Conservation (phyloP, 2,329 filamentous ascomycete species). For the Fusarium lateritium region DNA sequence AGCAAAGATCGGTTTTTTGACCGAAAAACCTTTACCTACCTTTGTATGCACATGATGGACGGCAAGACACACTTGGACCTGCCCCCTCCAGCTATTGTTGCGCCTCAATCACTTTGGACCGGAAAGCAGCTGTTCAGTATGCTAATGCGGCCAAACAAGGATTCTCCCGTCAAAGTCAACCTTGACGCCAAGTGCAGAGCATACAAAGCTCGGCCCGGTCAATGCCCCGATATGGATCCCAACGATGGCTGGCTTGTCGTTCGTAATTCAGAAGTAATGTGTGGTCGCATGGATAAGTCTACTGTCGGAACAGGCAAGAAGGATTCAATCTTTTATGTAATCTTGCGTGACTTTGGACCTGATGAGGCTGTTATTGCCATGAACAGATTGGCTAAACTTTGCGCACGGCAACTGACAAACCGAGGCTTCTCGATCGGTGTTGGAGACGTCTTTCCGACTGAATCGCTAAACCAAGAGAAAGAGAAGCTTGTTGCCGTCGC, state of each 20-base stretch:
- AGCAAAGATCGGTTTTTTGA: conserved; percentile 95
- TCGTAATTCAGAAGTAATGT: conserved; percentile 97
- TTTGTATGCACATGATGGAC: conserved; percentile 95
- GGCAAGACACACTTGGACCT: conserved; percentile 83
- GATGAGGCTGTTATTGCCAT: conserved; percentile 91
- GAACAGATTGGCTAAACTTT: conserved; percentile 93
- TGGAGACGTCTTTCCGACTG: conserved; percentile 90
- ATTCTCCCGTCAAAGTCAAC: conserved; percentile 88
- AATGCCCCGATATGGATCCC: conserved; percentile 79
- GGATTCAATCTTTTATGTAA: conserved; percentile 96
- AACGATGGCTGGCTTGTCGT: conserved; percentile 94
- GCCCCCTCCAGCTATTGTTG: conserved; percentile 87
- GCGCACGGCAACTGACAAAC: conserved; percentile 88
- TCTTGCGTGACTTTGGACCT: conserved; percentile 93
- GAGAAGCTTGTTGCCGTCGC: conserved; percentile 81
- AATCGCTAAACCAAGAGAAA: conserved; percentile 79
- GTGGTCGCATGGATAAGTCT: conserved; percentile 96
- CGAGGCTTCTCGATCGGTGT: conserved; percentile 97
- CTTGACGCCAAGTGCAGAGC: conserved; percentile 93
- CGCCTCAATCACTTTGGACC: conserved; percentile 91
- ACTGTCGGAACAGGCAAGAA: conserved; percentile 98
- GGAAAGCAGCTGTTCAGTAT: conserved; percentile 97
- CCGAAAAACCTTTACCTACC: conserved; percentile 87
- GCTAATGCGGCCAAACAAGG: conserved; percentile 88
- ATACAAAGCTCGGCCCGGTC: conserved; percentile 74